Percentiles rank a stretch among this genome's conserved stretches.
phyloP scores from a whole-genome alignment of 2,329 filamentous ascomycete species.

The Gliomastix tumulicola region DNA sequence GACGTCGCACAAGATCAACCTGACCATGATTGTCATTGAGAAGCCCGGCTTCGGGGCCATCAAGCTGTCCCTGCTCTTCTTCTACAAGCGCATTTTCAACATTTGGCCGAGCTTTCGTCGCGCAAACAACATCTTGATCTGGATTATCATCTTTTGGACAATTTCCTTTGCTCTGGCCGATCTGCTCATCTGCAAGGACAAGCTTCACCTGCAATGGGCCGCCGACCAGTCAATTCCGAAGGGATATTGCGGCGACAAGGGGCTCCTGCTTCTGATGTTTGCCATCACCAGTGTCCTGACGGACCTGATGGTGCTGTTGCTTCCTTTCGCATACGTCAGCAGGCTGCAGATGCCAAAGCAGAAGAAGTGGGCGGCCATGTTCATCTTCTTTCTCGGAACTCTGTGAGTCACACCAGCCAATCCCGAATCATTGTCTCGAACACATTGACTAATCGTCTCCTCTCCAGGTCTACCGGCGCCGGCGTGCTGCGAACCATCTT shows the following conservation, averaged over 20 bases:
- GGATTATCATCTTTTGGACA: slow-evolving; percentile 4
- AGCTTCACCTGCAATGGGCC: slow-evolving; percentile 2
- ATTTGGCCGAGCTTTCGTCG: slow-evolving; percentile 3
- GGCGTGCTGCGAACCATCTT: slow-evolving; percentile 6
- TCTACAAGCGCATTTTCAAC: slow-evolving; percentile 7
- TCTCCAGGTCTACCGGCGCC: slow-evolving; percentile 4
- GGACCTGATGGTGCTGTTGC: slow-evolving; percentile 3
- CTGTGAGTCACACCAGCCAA: slow-evolving; percentile 6
- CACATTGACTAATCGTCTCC: not conserved
- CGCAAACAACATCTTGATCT: slow-evolving; percentile 4
- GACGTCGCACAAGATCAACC: slow-evolving; percentile 4
- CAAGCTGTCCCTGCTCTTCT: slow-evolving; percentile 8
- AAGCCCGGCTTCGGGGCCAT: slow-evolving; percentile 6
- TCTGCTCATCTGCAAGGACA: slow-evolving; percentile 4
- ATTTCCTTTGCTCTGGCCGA: slow-evolving; percentile 3
- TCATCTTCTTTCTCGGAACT: slow-evolving; percentile 4
- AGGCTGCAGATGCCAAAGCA: slow-evolving; percentile 6
- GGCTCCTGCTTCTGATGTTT: slow-evolving; percentile 6
- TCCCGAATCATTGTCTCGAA: not conserved
- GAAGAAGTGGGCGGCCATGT: slow-evolving; percentile 4
- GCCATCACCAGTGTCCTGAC: slow-evolving; percentile 7
- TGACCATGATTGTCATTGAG: slow-evolving; percentile 7
- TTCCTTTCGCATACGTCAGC: slow-evolving; percentile 4
- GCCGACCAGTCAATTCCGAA: slow-evolving; percentile 1
- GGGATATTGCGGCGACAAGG: slow-evolving; percentile 5